Conservation (phyloP, 2,329 filamentous ascomycete genomes). For the Ambrosiella beaveri region DNA sequence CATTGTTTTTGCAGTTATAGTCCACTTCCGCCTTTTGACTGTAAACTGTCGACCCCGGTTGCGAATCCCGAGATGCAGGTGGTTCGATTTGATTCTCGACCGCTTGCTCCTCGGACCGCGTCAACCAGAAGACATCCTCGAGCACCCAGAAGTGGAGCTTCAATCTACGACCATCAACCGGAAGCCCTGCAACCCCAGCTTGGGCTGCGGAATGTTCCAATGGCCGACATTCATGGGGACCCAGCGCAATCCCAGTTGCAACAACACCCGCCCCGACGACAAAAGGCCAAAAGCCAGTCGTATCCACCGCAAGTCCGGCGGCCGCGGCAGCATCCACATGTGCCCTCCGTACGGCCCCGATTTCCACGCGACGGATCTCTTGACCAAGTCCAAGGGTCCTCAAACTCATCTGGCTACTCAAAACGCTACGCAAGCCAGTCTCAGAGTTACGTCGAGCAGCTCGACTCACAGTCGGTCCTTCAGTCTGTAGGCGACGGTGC, state of each 20-base stretch:
- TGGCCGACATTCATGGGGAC: not conserved
- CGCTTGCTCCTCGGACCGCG: constrained; percentile 11
- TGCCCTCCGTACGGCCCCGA: constrained; percentile 13
- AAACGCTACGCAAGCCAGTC: constrained; percentile 10
- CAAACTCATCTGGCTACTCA: not conserved
- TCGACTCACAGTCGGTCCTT: constrained; percentile 12
- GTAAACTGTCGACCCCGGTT: not conserved
- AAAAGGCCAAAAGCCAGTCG: not conserved
- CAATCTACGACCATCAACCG: not conserved
- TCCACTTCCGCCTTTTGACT: constrained; percentile 7
- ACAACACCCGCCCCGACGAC: not conserved
- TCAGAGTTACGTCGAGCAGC: constrained; percentile 9
- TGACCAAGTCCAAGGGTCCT: not conserved
- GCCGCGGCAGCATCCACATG: constrained; percentile 5
- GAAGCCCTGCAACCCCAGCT: not conserved
- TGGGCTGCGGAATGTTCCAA: not conserved
- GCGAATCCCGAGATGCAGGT: constrained; percentile 1
- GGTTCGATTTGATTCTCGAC: constrained; percentile 10
- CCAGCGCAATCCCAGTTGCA: not conserved
- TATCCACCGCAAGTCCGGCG: constrained; percentile 10
- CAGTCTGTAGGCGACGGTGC: constrained; percentile 6
- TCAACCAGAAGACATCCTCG: constrained; percentile 11
- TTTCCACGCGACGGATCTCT: constrained; percentile 12
- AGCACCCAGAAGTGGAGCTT: constrained; percentile 8
- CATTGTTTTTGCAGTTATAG: constrained; percentile 3